Evolutionary conservation across 73 alveolate species (phyloP).

Genomic region (Tetrahymena borealis): DNA sequence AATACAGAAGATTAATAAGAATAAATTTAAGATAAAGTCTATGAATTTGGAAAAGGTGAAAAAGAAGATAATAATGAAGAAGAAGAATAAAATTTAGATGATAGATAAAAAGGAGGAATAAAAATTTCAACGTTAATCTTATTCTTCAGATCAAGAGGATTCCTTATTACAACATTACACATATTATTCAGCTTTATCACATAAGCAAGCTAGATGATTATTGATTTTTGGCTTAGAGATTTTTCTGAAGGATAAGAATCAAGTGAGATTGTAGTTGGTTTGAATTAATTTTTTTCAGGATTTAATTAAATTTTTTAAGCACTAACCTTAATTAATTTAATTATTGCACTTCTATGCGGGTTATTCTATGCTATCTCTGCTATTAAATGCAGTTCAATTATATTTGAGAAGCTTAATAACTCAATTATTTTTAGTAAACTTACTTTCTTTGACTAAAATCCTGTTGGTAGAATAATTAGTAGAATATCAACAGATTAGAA

Average conservation of each 20-base stretch:
- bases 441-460: conserved; percentile 76
- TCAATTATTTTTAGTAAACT: neutral
- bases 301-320: neutral
- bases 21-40: too few relatives aligned
- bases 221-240: neutral
- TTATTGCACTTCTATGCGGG: neutral
- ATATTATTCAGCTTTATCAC: neutral
- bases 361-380: neutral
- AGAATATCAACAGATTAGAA: conserved; percentile 62
- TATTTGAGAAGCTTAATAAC: neutral
- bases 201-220: neutral
- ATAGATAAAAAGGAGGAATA: neutral
- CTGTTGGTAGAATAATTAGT: conserved; percentile 74
- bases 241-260: too few relatives aligned
- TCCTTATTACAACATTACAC: neutral
- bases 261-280: neutral
- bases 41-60: too few relatives aligned
- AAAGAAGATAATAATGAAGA: neutral
- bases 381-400: neutral
- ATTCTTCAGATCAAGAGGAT: neutral
- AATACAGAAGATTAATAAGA: too few relatives aligned
- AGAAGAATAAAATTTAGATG: neutral
- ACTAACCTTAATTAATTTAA: neutral
- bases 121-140: neutral
- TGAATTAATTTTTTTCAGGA: neutral